Evolutionary conservation across 495 filamentous ascomycete genomes (phyloP).

Genomic region (Pyronema domesticum): DNA sequence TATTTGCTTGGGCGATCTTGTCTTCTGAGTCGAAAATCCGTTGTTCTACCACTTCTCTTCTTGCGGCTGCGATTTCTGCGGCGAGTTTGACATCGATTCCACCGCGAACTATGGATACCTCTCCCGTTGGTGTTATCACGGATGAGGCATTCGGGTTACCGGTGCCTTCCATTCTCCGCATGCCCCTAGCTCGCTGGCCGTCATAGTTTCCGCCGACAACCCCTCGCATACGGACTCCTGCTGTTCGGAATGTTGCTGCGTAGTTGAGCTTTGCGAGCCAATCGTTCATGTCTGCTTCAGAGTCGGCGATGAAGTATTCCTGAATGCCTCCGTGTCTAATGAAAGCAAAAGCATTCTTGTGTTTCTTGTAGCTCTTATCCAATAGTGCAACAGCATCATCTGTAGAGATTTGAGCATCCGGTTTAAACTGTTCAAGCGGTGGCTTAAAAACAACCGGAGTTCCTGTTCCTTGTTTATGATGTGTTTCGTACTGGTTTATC

Average conservation of each 20-base stretch:
- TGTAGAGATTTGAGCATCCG: conserved; percentile 79
- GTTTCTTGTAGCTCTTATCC: conserved; percentile 78
- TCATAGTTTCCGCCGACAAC: conserved; percentile 75
- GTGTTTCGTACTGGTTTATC: conserved; percentile 66
- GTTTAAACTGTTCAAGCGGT: conserved; percentile 77
- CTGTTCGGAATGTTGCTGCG: conserved; percentile 78
- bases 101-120: conserved; percentile 46
- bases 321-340: conserved; percentile 77
- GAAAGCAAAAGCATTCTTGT: conserved; percentile 88
- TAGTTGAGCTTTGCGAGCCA: conserved; percentile 96
- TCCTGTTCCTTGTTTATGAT: conserved; percentile 50
- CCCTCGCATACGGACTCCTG: conserved; percentile 78
- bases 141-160: conserved; percentile 33
- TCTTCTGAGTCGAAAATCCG: conserved; percentile 74
- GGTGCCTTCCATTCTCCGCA: conserved; percentile 44
- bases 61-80: conserved; percentile 61
- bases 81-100: conserved; percentile 65
- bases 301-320: conserved; percentile 78
- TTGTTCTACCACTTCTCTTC: conserved; percentile 61
- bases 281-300: conserved; percentile 82
- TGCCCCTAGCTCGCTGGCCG: conserved; percentile 55
- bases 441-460: conserved; percentile 73
- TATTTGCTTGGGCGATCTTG: conserved; percentile 51
- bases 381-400: conserved; percentile 77
- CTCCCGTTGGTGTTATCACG: conserved; percentile 49